A percentile compares a stretch with the other conserved stretches of the same genome.
These are phyloP conservation scores for Sporothrix schenckii DNA, from an alignment of 2,329 filamentous ascomycete genomes.

Conservation along the genomic window DNA sequence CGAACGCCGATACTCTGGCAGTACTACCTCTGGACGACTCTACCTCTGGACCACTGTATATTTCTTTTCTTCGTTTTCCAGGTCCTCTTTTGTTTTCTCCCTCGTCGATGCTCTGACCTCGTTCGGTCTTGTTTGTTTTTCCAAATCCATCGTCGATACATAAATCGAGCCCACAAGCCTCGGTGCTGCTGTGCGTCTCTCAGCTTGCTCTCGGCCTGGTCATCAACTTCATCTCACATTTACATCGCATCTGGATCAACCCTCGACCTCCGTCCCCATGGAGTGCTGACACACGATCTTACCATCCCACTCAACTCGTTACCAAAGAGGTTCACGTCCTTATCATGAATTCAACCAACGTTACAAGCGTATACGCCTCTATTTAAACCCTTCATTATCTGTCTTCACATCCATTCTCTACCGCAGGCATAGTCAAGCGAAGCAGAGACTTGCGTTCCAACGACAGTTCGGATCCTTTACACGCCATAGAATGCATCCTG, in stretches of 20 bases:
- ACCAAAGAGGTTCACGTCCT: neutral
- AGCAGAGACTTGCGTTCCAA: neutral
- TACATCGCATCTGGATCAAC: neutral
- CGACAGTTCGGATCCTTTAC: neutral
- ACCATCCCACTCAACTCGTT: neutral
- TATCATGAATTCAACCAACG: neutral
- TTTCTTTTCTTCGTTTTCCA: neutral
- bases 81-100: neutral
- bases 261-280: constrained; percentile 8
- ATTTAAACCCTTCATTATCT: neutral
- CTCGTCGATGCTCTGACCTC: too few relatives aligned
- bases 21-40: neutral
- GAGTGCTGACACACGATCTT: constrained; percentile 20
- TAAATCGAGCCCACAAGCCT: neutral
- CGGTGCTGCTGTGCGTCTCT: neutral
- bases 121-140: neutral
- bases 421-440: neutral
- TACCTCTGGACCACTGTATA: neutral
- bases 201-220: neutral
- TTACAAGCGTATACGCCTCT: neutral
- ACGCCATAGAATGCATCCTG: constrained; percentile 41
- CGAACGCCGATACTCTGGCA: neutral
- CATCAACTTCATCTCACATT: neutral
- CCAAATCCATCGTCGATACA: neutral
- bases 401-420: too few relatives aligned